Base-by-base conservation (phyloP, 805 yeast species). In the Saccharomycopsis fibuligera region DNA sequence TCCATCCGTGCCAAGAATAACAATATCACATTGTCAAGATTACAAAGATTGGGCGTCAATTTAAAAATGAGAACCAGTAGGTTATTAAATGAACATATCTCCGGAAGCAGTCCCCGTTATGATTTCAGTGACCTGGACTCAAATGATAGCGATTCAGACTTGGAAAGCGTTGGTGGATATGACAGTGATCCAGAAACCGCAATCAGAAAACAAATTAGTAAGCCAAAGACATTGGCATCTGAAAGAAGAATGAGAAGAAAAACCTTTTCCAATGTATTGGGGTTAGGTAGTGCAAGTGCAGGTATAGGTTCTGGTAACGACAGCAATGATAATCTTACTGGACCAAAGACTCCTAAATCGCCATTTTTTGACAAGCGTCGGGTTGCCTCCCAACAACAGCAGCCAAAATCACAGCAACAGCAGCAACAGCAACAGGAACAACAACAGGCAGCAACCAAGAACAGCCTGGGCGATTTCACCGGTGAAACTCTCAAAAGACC, bases 31-130 rank as follows among this genome's bases (percentile, higher is more conserved):
- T 62, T 86, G 19, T 78, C 91, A 8, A 78, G 81, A 45, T 63
- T 88, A 45, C 93, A 86, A 59, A 79, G 78, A 51, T 68, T 83
- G 56, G 96, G 96, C 0, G 76, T 89, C 3, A 80, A 93, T 1
- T 74, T 86, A 51, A 81, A 83, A 44, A 85, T 90, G 82, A 81
- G 81, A 50, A 77, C 91, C 1, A 78, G 73, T 48, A 70, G 68
- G 56, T 65, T 80, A 2, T 63, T 64, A 6, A 66, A 64, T 17
- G 54, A 65, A 29, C 72, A 57, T 22, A 50, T 62, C 17, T 33
- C 50, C 19, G 54, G 47, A 22, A 33, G 27, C 23, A 48, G 49
- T 16, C 48, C 51, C 3, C 62, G 56, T 2, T 58, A 60, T 23
- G 61, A 65, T 8, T 58, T 62, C 10, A 60, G 63, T 2, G 68